Evolutionary conservation across 2,329 filamentous ascomycete genomes (phyloP).

Genomic region (Botryotinia narcissicola): DNA sequence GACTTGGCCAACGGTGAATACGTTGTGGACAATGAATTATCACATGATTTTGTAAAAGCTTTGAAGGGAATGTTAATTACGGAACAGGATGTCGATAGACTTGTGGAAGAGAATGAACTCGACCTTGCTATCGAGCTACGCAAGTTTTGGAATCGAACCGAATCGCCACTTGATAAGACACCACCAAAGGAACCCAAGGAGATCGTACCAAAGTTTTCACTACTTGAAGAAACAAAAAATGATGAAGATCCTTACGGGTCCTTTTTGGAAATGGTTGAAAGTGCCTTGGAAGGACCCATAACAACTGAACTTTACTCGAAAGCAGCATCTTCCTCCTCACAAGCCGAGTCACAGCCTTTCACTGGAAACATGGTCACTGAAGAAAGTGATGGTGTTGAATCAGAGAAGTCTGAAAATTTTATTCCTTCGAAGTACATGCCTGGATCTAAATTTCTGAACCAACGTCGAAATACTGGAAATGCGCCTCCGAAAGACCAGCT

Average conservation of each 20-base stretch:
- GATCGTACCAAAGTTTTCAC: neutral
- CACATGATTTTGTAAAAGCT: neutral
- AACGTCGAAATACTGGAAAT: neutral
- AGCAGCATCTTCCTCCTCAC: neutral
- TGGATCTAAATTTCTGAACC: neutral
- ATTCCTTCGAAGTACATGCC: neutral
- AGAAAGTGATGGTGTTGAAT: neutral
- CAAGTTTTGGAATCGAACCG: neutral
- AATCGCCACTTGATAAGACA: neutral
- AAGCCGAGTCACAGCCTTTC: neutral
- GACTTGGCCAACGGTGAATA: constrained; percentile 4
- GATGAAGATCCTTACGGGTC: neutral
- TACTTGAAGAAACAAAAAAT: neutral
- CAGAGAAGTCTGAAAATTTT: neutral
- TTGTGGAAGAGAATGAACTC: neutral
- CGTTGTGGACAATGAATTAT: neutral
- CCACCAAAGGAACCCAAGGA: neutral
- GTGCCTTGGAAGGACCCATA: neutral
- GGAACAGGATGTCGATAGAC: neutral
- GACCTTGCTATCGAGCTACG: neutral
- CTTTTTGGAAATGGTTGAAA: neutral
- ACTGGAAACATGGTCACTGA: no score
- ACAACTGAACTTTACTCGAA: neutral
- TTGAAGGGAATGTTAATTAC: neutral
- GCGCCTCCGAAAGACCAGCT: neutral